Evolutionary conservation across 257 asterid species (phyloP).

Genomic region (Penstemon davidsonii): DNA sequence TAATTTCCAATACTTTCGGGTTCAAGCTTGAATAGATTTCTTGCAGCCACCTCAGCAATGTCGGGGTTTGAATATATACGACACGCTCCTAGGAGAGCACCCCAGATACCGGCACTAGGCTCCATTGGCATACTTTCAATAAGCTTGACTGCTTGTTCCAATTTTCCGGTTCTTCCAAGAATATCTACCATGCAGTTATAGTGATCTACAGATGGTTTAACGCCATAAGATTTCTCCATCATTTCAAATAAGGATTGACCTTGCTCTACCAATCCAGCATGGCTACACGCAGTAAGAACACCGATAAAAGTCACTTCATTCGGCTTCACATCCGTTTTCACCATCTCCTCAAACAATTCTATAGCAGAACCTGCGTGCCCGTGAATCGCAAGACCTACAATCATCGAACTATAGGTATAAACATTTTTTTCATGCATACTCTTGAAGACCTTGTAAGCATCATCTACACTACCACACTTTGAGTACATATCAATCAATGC

Average conservation of each 20-base stretch:
- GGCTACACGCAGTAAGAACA: slow-evolving; percentile 79
- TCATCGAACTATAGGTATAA: slow-evolving; percentile 73
- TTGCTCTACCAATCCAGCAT: slow-evolving; percentile 69
- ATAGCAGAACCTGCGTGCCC: slow-evolving; percentile 62
- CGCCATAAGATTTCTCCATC: slow-evolving; percentile 53
- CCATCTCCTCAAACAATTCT: slow-evolving; percentile 67
- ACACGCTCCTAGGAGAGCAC: slow-evolving; percentile 81
- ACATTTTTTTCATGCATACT: slow-evolving; percentile 51
- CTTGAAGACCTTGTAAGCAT: slow-evolving; percentile 52
- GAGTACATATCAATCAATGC: slow-evolving; percentile 88
- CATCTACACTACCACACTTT: slow-evolving; percentile 74
- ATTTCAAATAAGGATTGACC: slow-evolving; percentile 46
- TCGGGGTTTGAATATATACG: slow-evolving; percentile 54
- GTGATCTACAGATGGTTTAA: slow-evolving; percentile 58
- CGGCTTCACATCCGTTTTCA: slow-evolving; percentile 54
- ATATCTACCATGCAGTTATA: slow-evolving; percentile 77
- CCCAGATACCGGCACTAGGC: slow-evolving; percentile 76
- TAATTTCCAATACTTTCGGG: slow-evolving; percentile 68
- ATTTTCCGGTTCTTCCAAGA: slow-evolving; percentile 58
- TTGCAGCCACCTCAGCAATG: slow-evolving; percentile 76
- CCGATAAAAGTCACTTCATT: slow-evolving; percentile 73
- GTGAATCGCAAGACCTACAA: slow-evolving; percentile 70
- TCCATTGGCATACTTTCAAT: slow-evolving; percentile 59
- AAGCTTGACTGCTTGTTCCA: slow-evolving; percentile 58
- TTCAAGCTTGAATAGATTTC: slow-evolving; percentile 61